A percentile compares a stretch with the other conserved stretches of the same genome.
phyloP scores from a whole-genome alignment of 495 filamentous ascomycete genomes.

The Penicillium pancosmium region DNA sequence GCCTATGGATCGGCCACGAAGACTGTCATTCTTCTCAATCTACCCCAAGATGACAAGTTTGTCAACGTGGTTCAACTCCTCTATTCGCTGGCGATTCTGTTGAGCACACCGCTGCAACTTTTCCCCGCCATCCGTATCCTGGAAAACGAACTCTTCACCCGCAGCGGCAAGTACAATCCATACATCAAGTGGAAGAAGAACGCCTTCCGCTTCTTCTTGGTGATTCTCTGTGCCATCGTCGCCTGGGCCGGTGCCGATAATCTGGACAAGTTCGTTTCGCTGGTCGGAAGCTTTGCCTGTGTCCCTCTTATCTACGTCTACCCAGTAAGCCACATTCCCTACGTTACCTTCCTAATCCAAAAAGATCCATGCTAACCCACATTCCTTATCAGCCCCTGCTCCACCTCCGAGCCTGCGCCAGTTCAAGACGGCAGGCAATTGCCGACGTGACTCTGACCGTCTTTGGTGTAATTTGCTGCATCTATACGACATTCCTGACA shows the following conservation, averaged over 20 bases:
- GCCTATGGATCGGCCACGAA: conserved; percentile 93
- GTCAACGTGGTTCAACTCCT: conserved; percentile 96
- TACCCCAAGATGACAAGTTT: conserved; percentile 93
- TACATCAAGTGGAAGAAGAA: conserved; percentile 99
- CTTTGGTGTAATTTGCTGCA: conserved; percentile 84
- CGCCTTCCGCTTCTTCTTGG: conserved; percentile 87
- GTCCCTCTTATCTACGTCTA: conserved; percentile 98
- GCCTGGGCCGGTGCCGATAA: conserved; percentile 92
- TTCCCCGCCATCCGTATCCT: conserved; percentile 90
- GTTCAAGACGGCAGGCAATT: conserved; percentile 59
- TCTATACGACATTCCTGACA: conserved; percentile 86
- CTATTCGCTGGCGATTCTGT: conserved; percentile 90
- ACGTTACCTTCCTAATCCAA: not conserved
- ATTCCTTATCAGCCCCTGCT: conserved; percentile 68
- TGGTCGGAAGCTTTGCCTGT: conserved; percentile 97
- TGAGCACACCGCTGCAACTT: conserved; percentile 92
- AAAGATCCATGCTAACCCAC: conserved; percentile 10
- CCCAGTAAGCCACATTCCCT: conserved; percentile 64
- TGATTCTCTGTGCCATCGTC: conserved; percentile 79
- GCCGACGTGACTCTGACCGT: conserved; percentile 74
- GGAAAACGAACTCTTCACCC: conserved; percentile 69
- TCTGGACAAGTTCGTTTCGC: conserved; percentile 93
- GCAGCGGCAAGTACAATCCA: conserved; percentile 93
- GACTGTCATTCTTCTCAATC: conserved; percentile 92
- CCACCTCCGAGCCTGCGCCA: conserved; percentile 79